These are phyloP conservation scores for Dactylellina sp. DNA, from an alignment of 2,329 filamentous ascomycete species.

Conservation along the genomic window DNA sequence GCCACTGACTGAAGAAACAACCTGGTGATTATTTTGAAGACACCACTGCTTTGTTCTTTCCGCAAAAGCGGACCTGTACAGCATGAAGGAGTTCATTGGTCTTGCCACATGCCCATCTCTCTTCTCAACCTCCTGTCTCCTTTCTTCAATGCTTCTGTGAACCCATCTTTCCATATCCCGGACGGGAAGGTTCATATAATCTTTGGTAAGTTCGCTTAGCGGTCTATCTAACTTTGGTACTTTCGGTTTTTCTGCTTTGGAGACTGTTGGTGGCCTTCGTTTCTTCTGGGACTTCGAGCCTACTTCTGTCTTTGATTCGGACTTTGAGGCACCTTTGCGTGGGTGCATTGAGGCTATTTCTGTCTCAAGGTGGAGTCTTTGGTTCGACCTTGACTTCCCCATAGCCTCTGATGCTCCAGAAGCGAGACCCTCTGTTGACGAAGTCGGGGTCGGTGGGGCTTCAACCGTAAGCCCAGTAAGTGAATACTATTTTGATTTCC, in stretches of 20 bases:
- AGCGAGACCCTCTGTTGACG: constrained; percentile 30
- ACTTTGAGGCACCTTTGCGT: constrained; percentile 1
- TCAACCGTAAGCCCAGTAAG: constrained; percentile 22
- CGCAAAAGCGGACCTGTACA: constrained; percentile 93
- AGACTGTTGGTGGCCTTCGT: constrained; percentile 46
- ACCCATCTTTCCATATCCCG: constrained; percentile 85
- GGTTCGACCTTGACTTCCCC: background rate
- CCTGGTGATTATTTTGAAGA: constrained; percentile 89
- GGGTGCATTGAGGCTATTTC: background rate
- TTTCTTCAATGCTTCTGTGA: constrained; percentile 74
- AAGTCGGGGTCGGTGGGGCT: constrained; percentile 30
- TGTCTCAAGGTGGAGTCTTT: background rate
- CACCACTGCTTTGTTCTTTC: constrained; percentile 85
- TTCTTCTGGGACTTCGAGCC: constrained; percentile 36
- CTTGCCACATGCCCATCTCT: constrained; percentile 85
- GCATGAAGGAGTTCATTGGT: constrained; percentile 98
- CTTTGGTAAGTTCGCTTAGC: constrained; percentile 76
- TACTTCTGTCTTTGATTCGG: background rate
- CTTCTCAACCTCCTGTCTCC: constrained; percentile 75
- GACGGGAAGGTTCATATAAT: constrained; percentile 73
- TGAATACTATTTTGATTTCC: constrained; percentile 24
- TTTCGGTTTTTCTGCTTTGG: constrained; percentile 64
- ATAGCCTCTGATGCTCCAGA: background rate
- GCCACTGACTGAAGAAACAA: constrained; percentile 88
- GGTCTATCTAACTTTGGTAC: constrained; percentile 73